Base-by-base conservation (phyloP, 169 alveolate genomes). In the Fabrea salina region DNA sequence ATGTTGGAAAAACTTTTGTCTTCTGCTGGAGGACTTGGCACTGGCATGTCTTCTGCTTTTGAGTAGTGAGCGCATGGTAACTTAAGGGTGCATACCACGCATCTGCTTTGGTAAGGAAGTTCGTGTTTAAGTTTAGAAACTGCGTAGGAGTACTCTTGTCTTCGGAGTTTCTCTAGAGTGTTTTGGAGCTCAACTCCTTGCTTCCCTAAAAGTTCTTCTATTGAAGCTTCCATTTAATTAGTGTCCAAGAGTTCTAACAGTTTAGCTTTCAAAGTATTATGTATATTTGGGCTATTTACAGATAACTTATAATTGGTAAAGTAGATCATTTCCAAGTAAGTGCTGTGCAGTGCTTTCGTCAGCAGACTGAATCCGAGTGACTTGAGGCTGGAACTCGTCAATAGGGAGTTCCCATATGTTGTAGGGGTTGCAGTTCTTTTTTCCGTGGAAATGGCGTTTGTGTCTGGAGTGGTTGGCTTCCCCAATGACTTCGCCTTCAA, bases 11-110 rank as follows among this genome's bases (percentile, higher is more conserved):
- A 16, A 27, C 54, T 33, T 16, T 16, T 33, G 25, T 61, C n/a
- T 32, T 22, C 51, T 27, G 32, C 39, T 1, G 50, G 32, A 32
- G 74, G 74, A 0, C 22, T 13, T 8, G 74, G 51, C 1, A 37
- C 37, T n/a, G 74, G 74, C 74, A 61, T 61, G 32, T 22, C 54
- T 33, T 13, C 16, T 11, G 25, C 49, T 16, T 16, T 8, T 16
- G 74, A 61, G 39, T 33, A 61, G 25, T 61, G 74, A 16, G 32
- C 39, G 50, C 74, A 61, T 16, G 74, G 74, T 11, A 61, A 27
- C 16, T 35, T 25, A 16, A 61, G 50, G 3, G 74, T 61, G 25
- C 74, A 61, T 25, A 61, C 39, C 0, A 61, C 32, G 49, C 74
- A 61, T 7, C 74, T 16, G 2, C 50, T 27, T 33, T n/a, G 27